Evolutionary conservation across 2,329 filamentous ascomycete species (phyloP).

Genomic region (Colletotrichum destructivum): DNA sequence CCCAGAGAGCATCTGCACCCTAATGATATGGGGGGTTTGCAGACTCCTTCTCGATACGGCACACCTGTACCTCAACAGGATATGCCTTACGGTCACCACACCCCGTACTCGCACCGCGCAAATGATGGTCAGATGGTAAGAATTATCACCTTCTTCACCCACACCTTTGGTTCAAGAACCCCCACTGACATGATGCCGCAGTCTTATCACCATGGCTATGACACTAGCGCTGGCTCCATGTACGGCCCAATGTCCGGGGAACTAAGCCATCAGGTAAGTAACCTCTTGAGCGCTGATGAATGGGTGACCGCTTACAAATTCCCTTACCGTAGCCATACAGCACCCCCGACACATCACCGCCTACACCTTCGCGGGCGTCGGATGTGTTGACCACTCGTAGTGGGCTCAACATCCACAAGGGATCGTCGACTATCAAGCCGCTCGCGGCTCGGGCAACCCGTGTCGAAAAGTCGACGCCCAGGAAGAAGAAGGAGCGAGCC

Average conservation of each 20-base stretch:
- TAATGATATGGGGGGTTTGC: constrained; percentile 51
- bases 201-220: constrained; percentile 35
- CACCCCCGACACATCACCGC: constrained; percentile 68
- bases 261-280: constrained; percentile 39
- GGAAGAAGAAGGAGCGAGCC: constrained; percentile 57
- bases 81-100: constrained; percentile 48
- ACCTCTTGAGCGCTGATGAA: not conserved
- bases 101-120: constrained; percentile 49
- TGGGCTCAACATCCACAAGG: constrained; percentile 51
- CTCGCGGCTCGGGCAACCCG: constrained; percentile 50
- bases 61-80: constrained; percentile 54
- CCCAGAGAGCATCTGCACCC: constrained; percentile 47
- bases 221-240: constrained; percentile 27
- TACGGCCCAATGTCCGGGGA: constrained; percentile 41
- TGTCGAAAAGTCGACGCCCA: constrained; percentile 53
- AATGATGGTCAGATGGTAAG: constrained; percentile 41
- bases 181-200: constrained; percentile 11
- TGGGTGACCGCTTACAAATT: constrained; percentile 19
- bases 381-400: constrained; percentile 58
- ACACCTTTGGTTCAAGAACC: not conserved
- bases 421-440: constrained; percentile 45
- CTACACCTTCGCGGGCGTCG: constrained; percentile 57
- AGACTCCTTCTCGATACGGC: constrained; percentile 55
- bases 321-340: constrained; percentile 57
- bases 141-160: no score